Percentiles rank a stretch among this genome's conserved stretches.
phyloP scores from a whole-genome alignment of 208 protist genomes.

The Crithidia acanthocephali region DNA sequence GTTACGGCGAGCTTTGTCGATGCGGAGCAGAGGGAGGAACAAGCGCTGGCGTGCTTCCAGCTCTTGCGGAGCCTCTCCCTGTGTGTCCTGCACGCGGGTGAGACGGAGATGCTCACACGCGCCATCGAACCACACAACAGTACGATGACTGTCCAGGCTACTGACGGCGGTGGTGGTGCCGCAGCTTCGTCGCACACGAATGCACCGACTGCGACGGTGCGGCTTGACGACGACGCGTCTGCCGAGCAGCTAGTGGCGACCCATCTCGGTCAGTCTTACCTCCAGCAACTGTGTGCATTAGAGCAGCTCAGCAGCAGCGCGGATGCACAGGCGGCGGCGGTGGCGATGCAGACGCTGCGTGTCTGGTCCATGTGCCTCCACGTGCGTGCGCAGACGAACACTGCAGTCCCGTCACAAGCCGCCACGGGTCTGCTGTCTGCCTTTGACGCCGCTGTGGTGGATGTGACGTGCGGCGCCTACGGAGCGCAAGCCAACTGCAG shows the following conservation, averaged over 20 bases:
- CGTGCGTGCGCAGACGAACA: background rate
- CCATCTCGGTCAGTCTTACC: conserved; percentile 15
- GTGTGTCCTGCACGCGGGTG: conserved; percentile 21
- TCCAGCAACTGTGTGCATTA: conserved; percentile 24
- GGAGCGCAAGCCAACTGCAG: background rate
- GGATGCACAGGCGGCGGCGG: conserved; percentile 13
- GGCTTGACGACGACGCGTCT: background rate
- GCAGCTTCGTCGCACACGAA: too few relatives aligned
- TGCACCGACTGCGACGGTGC: too few relatives aligned
- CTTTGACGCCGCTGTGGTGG: conserved; percentile 14
- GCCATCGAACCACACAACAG: background rate
- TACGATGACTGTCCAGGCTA: too few relatives aligned
- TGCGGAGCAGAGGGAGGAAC: background rate
- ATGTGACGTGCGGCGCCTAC: conserved; percentile 2
- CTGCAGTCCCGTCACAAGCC: background rate
- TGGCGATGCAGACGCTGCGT: conserved; percentile 22
- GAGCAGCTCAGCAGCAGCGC: conserved; percentile 11
- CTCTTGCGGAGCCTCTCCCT: conserved; percentile 26
- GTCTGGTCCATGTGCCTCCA: conserved; percentile 16
- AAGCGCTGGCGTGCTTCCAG: conserved; percentile 22
- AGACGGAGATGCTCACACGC: conserved; percentile 1
- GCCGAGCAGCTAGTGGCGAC: conserved; percentile 24
- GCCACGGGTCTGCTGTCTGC: background rate
- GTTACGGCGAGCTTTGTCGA: background rate
- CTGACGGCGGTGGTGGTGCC: too few relatives aligned